These are phyloP conservation scores for Talaromyces funiculosus DNA, from an alignment of 2,329 filamentous ascomycete species.

Conservation along the genomic window DNA sequence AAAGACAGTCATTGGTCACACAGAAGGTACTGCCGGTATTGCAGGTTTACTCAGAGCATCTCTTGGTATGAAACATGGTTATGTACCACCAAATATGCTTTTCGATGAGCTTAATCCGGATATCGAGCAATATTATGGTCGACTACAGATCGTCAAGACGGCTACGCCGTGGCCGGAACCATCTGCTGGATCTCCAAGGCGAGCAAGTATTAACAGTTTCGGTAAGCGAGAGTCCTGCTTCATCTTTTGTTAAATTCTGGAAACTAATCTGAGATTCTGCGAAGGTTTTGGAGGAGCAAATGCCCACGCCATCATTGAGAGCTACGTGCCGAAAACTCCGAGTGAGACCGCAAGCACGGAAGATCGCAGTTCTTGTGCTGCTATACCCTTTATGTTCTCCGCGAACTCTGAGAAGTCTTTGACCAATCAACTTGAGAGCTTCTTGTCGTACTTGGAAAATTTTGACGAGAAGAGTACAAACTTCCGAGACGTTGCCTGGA, in stretches of 20 bases:
- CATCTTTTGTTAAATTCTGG: not conserved
- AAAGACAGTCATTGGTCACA: constrained; percentile 32
- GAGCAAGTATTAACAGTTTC: constrained; percentile 40
- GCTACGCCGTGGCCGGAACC: constrained; percentile 15
- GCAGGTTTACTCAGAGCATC: constrained; percentile 23
- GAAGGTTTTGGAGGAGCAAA: constrained; percentile 32
- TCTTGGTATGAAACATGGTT: constrained; percentile 32
- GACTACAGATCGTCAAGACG: constrained; percentile 19
- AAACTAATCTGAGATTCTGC: not conserved
- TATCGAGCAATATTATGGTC: constrained; percentile 20
- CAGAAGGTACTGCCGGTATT: constrained; percentile 25
- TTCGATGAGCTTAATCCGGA: constrained; percentile 25
- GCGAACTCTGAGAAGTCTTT: constrained; percentile 4
- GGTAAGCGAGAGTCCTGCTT: constrained; percentile 18
- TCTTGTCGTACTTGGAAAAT: not conserved
- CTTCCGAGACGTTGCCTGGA: constrained; percentile 11
- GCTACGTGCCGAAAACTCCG: not conserved
- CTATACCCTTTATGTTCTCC: constrained; percentile 12
- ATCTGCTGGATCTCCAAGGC: constrained; percentile 15
- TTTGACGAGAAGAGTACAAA: not conserved
- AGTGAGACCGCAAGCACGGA: not conserved
- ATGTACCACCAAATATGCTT: constrained; percentile 23
- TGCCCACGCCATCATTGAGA: constrained; percentile 24
- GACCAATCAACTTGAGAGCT: not conserved
- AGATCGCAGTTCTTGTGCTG: not conserved